Evolutionary conservation across 805 yeast species (phyloP).

Genomic region (Barnettozyma salicaria): DNA sequence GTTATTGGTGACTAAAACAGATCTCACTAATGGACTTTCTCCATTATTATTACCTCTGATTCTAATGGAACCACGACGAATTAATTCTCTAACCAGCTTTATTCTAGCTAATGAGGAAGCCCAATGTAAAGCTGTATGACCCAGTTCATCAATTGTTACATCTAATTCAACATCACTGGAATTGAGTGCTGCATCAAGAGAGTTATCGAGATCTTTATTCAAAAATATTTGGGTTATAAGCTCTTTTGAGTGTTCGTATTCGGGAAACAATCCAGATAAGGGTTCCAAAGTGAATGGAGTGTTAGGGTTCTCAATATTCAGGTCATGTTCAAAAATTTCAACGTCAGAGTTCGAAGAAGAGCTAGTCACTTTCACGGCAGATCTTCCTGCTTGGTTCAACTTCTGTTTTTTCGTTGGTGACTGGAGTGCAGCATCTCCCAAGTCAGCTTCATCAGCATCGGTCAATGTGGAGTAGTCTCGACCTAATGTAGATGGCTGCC

Average conservation of each 20-base stretch:
- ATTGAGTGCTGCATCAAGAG: constrained; percentile 25
- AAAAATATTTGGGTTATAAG: constrained; percentile 47
- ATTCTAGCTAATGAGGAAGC: constrained; percentile 86
- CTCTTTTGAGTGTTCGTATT: constrained; percentile 35
- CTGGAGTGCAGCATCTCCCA: constrained; percentile 14
- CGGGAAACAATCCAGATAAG: constrained; percentile 26
- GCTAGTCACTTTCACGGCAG: neutral
- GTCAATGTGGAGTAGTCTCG: constrained; percentile 29
- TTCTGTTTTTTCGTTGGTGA: constrained; percentile 37
- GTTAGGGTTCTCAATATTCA: constrained; percentile 35
- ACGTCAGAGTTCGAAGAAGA: constrained; percentile 8
- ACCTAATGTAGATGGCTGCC: constrained; percentile 22
- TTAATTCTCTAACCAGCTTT: constrained; percentile 60
- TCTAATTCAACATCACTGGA: constrained; percentile 50
- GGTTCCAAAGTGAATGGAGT: constrained; percentile 47
- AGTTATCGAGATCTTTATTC: constrained; percentile 33
- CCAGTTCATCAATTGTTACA: constrained; percentile 86
- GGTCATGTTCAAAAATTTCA: constrained; percentile 33
- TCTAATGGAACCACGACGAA: constrained; percentile 61
- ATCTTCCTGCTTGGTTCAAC: constrained; percentile 2
- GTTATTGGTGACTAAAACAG: constrained; percentile 78
- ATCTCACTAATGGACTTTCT: constrained; percentile 80
- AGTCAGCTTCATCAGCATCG: constrained; percentile 27
- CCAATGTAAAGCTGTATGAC: constrained; percentile 94
- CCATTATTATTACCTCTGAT: constrained; percentile 76